Evolutionary conservation across 1,284 basidiomycete genomes (phyloP).

Genomic region (Cryptococcus maquisensis): DNA sequence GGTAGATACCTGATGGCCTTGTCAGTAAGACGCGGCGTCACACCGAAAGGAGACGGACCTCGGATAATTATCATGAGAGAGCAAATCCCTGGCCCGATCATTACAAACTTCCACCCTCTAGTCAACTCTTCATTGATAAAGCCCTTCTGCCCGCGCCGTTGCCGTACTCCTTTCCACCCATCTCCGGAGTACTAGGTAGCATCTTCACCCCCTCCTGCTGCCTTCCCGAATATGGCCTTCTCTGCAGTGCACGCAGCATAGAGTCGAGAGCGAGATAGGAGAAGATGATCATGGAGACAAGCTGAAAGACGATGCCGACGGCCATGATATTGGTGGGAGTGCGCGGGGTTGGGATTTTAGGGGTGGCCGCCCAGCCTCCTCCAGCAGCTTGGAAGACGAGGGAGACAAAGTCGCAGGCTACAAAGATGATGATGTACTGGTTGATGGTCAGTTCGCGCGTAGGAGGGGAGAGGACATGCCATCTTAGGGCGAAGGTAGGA

Average conservation of each 20-base stretch:
- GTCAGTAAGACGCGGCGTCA: neutral
- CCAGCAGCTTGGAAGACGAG: conserved; percentile 49
- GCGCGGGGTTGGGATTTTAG: conserved; percentile 10
- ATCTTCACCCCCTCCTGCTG: neutral
- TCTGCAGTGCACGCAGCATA: conserved; percentile 17
- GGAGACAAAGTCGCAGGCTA: conserved; percentile 45
- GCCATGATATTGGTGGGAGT: conserved; percentile 41
- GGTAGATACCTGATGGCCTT: conserved; percentile 13
- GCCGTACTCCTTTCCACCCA: neutral
- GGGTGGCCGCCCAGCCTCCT: conserved; percentile 40
- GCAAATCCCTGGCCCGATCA: conserved; percentile 3
- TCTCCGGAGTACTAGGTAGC: neutral
- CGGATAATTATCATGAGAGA: conserved; percentile 12
- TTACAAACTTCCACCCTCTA: conserved; percentile 8
- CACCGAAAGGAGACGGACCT: conserved; percentile 2
- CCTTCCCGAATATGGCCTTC: conserved; percentile 14
- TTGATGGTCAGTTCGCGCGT: neutral
- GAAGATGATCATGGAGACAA: conserved; percentile 40
- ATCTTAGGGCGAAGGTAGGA: conserved; percentile 37
- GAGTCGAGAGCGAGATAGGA: conserved; percentile 35
- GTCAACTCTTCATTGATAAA: neutral
- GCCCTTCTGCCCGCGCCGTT: neutral
- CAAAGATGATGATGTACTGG: conserved; percentile 43
- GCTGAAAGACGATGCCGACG: conserved; percentile 47
- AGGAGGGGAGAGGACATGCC: neutral